Evolutionary conservation across 345 rosid genomes (phyloP).

Genomic region (Fremontodendron californicum): DNA sequence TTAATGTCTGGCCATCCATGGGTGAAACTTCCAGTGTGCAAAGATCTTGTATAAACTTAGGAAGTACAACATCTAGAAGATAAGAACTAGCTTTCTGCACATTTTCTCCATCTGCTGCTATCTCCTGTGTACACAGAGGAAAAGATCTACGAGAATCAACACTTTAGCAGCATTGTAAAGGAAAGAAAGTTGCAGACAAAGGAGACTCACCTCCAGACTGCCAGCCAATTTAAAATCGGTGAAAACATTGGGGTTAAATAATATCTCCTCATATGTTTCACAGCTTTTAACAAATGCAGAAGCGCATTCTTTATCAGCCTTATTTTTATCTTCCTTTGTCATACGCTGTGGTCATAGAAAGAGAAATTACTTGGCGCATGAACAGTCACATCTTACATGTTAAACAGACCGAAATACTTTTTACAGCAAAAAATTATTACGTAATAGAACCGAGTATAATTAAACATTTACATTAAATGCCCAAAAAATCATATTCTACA

Average conservation of each 20-base stretch:
- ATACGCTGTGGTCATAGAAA: conserved; percentile 33
- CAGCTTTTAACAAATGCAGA: conserved; percentile 36
- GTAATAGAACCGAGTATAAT: not conserved
- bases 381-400: not conserved
- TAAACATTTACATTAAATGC: not conserved
- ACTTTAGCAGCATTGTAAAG: not conserved
- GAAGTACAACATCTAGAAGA: conserved; percentile 75
- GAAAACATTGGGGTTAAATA: conserved; percentile 91
- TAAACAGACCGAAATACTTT: not conserved
- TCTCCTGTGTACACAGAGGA: conserved; percentile 49
- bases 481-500: not conserved
- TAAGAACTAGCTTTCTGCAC: conserved; percentile 80
- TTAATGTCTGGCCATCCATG: conserved; percentile 99
- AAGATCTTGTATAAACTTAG: conserved; percentile 91
- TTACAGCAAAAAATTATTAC: not conserved
- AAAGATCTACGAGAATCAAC: not conserved
- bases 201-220: conserved; percentile 59
- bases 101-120: conserved; percentile 75
- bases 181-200: not conserved
- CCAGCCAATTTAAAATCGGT: conserved; percentile 91
- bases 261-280: conserved; percentile 50
- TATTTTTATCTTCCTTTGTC: conserved; percentile 25
- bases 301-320: conserved; percentile 30
- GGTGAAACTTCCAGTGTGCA: conserved; percentile 98
- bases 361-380: no score